Evolutionary conservation across 257 asterid genomes (phyloP), one percentile per base, ranked within the genome.

Genomic region (Asclepias syriaca): DNA sequence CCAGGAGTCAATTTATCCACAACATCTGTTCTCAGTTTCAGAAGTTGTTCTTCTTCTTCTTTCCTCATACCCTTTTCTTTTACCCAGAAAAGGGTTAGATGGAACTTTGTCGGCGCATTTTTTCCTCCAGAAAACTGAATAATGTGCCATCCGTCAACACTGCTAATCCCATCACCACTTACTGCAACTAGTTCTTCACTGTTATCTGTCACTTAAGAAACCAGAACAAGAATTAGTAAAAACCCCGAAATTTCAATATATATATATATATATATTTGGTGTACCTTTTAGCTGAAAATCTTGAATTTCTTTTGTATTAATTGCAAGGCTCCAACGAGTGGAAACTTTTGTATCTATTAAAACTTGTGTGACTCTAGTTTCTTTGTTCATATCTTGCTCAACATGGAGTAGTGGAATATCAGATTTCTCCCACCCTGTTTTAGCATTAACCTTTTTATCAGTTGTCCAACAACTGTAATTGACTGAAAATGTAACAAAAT

Each of bases 81-180:
- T 19, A 21, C 74, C 97, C 96, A 88, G 80, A 82, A 84, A 49
- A 93, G 82, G 4, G 80, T 74, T 79, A 93, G 85, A 29, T 46
- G 75, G 68, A 91, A 93, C 84, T 87, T 85, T 74, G 90, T 89
- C 1, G 96, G 91, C 2, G 96, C 72, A 53, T 87, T 87, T 77
- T 73, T 84, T 75, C 98, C 98, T 39, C 98, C 97, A 0, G 97
- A 82, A 76, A 88, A 93, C 74, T 91, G 96, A 72, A 93, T 86
- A 22, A 74, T 80, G 66, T 93, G 98, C 98, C 97, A 93, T 75
- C 96, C 97, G 3, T 91, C 88, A 11, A 54, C 78, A 5, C 84
- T 66, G 57, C 75, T 83, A 85, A 89, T 93, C 70, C 87, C 85
- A 7, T 92, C 89, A 0, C 87, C 85, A 8, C 94, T 87, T 0